phyloP scores from a whole-genome alignment of 2,329 filamentous ascomycete species.

The Claviceps arundinis region DNA sequence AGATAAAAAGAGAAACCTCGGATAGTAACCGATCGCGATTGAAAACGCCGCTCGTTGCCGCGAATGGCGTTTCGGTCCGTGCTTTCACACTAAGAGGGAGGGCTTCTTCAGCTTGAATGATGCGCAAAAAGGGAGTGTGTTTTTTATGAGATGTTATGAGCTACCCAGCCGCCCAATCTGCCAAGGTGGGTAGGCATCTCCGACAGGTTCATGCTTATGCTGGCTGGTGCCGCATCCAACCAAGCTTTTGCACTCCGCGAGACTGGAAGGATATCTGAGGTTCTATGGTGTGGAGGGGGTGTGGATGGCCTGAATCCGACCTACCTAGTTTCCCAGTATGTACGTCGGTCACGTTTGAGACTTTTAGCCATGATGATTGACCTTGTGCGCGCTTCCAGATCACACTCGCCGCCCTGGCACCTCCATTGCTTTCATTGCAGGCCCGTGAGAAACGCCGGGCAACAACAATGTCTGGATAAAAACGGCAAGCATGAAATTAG shows the following conservation, averaged over 20 bases:
- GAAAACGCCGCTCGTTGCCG: not conserved
- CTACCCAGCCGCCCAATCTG: not conserved
- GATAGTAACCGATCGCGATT: slow-evolving; percentile 3
- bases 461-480: not conserved
- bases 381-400: not conserved
- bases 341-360: not conserved
- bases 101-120: not conserved
- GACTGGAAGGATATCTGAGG: not conserved
- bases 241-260: not conserved
- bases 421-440: not conserved
- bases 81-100: not conserved
- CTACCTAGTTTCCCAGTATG: not conserved
- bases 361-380: not conserved
- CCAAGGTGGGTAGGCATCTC: slow-evolving; percentile 1
- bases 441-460: not conserved
- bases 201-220: not conserved
- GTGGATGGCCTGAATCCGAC: not conserved
- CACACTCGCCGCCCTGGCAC: no score
- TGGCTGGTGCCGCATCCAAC: not conserved
- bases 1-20: not conserved
- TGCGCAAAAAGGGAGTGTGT: not conserved
- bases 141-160: not conserved
- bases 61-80: not conserved
- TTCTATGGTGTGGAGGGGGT: not conserved
- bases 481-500: no score